Evolutionary conservation across 208 protist genomes (phyloP).

Genomic region (Leishmania tarentolae): DNA sequence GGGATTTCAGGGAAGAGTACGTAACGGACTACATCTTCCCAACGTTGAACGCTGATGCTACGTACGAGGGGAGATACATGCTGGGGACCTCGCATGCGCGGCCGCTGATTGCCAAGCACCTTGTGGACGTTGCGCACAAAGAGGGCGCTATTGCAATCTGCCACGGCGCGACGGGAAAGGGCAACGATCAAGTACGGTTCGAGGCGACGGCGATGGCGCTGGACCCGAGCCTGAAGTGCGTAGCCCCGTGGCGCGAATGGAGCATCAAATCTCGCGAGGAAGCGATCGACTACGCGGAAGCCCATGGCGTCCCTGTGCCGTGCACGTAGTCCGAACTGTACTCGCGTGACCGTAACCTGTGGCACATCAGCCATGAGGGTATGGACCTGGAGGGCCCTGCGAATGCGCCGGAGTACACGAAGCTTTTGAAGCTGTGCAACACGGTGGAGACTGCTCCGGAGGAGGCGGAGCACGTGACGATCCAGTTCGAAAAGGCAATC

Average conservation of each 20-base stretch:
- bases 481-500: conserved; percentile 32
- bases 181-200: conserved; percentile 34
- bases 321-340: conserved; percentile 37
- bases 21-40: neutral
- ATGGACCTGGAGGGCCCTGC: conserved; percentile 35
- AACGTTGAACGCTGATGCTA: neutral
- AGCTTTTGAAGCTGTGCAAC: conserved; percentile 26
- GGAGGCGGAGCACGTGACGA: conserved; percentile 28
- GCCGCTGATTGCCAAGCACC: neutral
- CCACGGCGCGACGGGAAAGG: conserved; percentile 15
- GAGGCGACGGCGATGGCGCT: conserved; percentile 40
- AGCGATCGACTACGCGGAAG: conserved; percentile 37
- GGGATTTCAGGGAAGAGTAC: neutral
- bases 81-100: neutral
- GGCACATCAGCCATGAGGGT: conserved; percentile 42
- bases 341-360: conserved; percentile 33
- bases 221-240: conserved; percentile 32
- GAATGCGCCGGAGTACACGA: conserved; percentile 27
- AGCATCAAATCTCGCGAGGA: conserved; percentile 42
- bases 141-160: neutral
- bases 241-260: conserved; percentile 38
- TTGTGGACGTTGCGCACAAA: neutral
- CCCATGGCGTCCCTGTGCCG: conserved; percentile 35
- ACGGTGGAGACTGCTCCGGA: conserved; percentile 11
- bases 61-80: neutral